phyloP scores from a whole-genome alignment of 306 rosid species.

The Ceratonia siliqua region DNA sequence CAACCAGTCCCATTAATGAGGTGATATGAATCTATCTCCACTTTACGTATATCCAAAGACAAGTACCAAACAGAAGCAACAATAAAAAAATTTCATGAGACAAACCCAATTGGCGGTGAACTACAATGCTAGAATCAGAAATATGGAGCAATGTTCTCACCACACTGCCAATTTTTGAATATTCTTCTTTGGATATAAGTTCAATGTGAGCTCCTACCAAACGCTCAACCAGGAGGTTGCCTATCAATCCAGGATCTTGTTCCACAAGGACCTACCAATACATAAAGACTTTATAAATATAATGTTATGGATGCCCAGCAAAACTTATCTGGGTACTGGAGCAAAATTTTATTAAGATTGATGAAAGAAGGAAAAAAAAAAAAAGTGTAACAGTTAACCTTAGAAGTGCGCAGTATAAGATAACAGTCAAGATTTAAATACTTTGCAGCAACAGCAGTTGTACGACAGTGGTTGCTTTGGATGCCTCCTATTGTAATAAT shows the following conservation, averaged over 20 bases:
- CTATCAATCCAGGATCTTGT: constrained; percentile 81
- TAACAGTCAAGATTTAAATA: constrained; percentile 80
- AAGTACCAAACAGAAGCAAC: not conserved
- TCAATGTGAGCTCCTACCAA: constrained; percentile 82
- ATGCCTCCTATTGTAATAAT: constrained; percentile 83
- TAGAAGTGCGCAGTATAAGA: constrained; percentile 78
- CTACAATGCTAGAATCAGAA: not conserved
- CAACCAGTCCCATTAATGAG: not conserved
- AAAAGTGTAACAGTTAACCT: too few species aligned
- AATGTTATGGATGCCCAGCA: not conserved
- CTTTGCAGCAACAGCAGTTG: constrained; percentile 94
- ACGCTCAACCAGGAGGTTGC: constrained; percentile 91
- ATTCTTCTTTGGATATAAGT: constrained; percentile 81
- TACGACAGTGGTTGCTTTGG: constrained; percentile 97
- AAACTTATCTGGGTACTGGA: not conserved
- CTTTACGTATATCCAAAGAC: not conserved
- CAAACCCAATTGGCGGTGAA: not conserved
- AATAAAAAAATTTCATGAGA: not conserved
- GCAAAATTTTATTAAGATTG: not conserved
- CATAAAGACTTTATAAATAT: not conserved
- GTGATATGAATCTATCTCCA: constrained; percentile 4
- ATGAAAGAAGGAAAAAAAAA: not conserved
- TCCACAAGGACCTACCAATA: constrained; percentile 53
- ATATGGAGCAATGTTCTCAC: constrained; percentile 43
- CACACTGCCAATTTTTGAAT: constrained; percentile 69